Percentiles rank a stretch among this genome's conserved stretches.
These are phyloP conservation scores for Collybia sordida DNA, from an alignment of 768 basidiomycete genomes.

Conservation along the genomic window DNA sequence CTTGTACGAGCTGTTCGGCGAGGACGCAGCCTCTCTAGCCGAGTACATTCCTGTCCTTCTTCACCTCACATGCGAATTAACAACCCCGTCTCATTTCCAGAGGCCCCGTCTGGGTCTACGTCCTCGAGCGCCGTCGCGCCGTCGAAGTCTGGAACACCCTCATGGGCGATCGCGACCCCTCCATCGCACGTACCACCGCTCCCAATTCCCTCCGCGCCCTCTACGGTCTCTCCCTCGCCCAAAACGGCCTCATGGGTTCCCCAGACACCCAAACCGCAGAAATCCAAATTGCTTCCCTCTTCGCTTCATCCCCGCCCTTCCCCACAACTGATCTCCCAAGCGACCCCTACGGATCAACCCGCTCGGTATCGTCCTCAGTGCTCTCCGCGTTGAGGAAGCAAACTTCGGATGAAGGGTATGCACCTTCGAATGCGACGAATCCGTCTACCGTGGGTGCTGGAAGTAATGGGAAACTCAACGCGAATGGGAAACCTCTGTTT, in stretches of 20 bases:
- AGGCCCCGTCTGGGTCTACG: conserved; percentile 90
- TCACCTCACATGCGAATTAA: neutral
- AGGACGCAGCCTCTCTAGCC: conserved; percentile 69
- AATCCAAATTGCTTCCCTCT: conserved; percentile 74
- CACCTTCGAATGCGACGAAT: conserved; percentile 41
- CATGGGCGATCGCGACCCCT: conserved; percentile 68
- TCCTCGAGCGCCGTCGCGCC: conserved; percentile 79
- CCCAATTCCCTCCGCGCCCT: conserved; percentile 72
- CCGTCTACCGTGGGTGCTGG: conserved; percentile 43
- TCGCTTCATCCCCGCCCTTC: conserved; percentile 83
- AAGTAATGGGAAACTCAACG: conserved; percentile 27
- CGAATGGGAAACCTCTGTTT: conserved; percentile 53
- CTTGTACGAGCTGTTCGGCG: conserved; percentile 77
- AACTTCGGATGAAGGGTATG: conserved; percentile 42
- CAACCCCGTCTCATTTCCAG: conserved; percentile 33
- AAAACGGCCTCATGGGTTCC: conserved; percentile 77
- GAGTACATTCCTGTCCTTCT: conserved; percentile 58
- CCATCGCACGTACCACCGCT: conserved; percentile 48
- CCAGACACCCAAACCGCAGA: conserved; percentile 69
- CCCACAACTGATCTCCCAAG: conserved; percentile 62
- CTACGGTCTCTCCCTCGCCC: conserved; percentile 52
- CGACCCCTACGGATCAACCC: conserved; percentile 34
- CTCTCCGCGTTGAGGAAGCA: conserved; percentile 41
- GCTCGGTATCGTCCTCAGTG: conserved; percentile 47
- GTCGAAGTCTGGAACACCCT: conserved; percentile 79